A percentile compares a stretch with the other conserved stretches of the same genome.
Conservation (phyloP, 1,139 yeast genomes). For the Yamadazyma siamensis region DNA sequence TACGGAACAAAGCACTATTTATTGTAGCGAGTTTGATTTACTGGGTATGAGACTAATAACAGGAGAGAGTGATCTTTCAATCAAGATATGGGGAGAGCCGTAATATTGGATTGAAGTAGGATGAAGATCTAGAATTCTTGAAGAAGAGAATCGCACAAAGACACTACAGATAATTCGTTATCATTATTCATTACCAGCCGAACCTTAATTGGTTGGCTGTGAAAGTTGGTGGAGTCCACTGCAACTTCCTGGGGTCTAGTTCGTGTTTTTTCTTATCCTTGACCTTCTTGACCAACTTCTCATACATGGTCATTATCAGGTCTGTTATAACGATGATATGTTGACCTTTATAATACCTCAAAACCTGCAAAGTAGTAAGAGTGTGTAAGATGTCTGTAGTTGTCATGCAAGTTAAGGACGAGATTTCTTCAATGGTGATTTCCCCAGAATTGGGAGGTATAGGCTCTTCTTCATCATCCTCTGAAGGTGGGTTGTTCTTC, state of each 20-base stretch:
- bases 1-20: slow-evolving; percentile 61
- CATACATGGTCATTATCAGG: slow-evolving; percentile 73
- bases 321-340: slow-evolving; percentile 91
- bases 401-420: slow-evolving; percentile 87
- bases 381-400: slow-evolving; percentile 95
- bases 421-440: slow-evolving; percentile 88
- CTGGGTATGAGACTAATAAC: slow-evolving; percentile 81
- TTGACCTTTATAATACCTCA: slow-evolving; percentile 92
- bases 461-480: slow-evolving; percentile 25
- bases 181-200: slow-evolving; percentile 63
- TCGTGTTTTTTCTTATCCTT: slow-evolving; percentile 69
- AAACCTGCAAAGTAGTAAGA: slow-evolving; percentile 82
- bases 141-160: background rate
- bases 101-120: background rate
- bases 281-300: slow-evolving; percentile 56
- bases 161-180: background rate
- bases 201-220: slow-evolving; percentile 94
- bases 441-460: slow-evolving; percentile 39
- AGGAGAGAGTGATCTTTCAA: slow-evolving; percentile 86
- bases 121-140: background rate
- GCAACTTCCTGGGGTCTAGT: slow-evolving; percentile 66
- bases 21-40: slow-evolving; percentile 71
- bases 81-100: slow-evolving; percentile 67
- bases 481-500: slow-evolving; percentile 34
- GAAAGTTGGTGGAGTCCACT: slow-evolving; percentile 95